phyloP scores from a whole-genome alignment of 2,329 filamentous ascomycete genomes.

The Metarhizium guizhouense region DNA sequence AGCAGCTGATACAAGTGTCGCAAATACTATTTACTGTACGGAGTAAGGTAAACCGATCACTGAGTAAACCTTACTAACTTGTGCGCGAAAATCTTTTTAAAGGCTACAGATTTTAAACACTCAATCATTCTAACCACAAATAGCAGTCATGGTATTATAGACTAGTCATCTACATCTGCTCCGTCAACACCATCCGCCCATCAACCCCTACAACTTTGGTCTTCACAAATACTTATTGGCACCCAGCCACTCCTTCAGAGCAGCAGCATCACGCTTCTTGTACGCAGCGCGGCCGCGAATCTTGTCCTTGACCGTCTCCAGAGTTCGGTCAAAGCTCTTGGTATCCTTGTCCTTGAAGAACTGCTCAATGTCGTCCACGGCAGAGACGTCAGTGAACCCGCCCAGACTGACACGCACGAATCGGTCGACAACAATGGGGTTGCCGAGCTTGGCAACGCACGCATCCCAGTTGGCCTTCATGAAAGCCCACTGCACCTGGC shows the following conservation, averaged over 20 bases:
- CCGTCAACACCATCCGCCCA: not conserved
- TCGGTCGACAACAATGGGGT: constrained; percentile 82
- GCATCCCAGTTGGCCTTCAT: constrained; percentile 75
- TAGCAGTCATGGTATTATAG: not conserved
- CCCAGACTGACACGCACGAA: constrained; percentile 72
- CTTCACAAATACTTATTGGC: constrained; percentile 35
- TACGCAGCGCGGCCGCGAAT: constrained; percentile 79
- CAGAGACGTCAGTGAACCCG: constrained; percentile 64
- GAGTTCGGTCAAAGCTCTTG: constrained; percentile 73
- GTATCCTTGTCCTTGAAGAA: constrained; percentile 90
- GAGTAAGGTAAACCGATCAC: too few relatives aligned
- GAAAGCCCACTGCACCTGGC: constrained; percentile 74
- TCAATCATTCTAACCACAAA: not conserved
- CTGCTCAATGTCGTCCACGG: constrained; percentile 64
- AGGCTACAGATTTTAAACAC: too few relatives aligned
- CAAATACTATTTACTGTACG: too few relatives aligned
- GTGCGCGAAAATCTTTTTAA: too few relatives aligned
- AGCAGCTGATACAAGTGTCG: too few relatives aligned
- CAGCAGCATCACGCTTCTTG: constrained; percentile 62
- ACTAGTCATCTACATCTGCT: not conserved
- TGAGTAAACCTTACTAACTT: too few relatives aligned
- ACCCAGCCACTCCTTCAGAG: constrained; percentile 70
- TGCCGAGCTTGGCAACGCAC: constrained; percentile 63
- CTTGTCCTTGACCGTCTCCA: constrained; percentile 79
- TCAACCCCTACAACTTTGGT: not conserved